Evolutionary conservation across 192 early-diverging fungal genomes (phyloP), one percentile per base, ranked within the genome.

Genomic region (Linnemannia exigua): DNA sequence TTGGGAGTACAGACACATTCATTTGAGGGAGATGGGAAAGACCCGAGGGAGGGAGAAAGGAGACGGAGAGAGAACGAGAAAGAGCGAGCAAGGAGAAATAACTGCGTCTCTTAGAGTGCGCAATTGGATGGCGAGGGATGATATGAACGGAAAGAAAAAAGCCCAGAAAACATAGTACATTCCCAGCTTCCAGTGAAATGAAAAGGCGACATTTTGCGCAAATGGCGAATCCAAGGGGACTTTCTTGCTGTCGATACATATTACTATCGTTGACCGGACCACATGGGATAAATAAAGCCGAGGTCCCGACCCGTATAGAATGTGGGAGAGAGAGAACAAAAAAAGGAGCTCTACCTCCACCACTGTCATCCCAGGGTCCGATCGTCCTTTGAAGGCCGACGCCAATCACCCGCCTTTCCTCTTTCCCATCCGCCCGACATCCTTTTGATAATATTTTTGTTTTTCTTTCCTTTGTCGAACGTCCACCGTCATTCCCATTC

Each of bases 1-100:
- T 69, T 69, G 17, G 67, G 67, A 69, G 36, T 69, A 69, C 67
- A 69, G 58, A 31, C 28, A 14, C n/a, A 33, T 63, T 63, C 58
- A 63, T 69, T 41, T 69, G 19, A n/a, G n/a, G n/a, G n/a, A n/a
- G n/a, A n/a, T n/a, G n/a, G 66, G 67, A 67, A 9, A 20, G 19
- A 9, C 33, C 35, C 22, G 70, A 47, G 35, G n/a, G 41, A 71
- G 70, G 25, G 70, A 71, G 35, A 12, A 25, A 71, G 19, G 28
- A 44, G 41, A 44, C n/a, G n/a, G 41, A 44, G 41, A 44, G 41
- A 47, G 28, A 25, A 28, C 31, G 22, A 11, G 44, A 50, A 22
- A 72, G 71, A 52, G 33, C 17, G 51, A 16, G 5, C 16, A 47
- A 44, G 41, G 70, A 72, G 70, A 72, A 31, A 14, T 63, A 54